A percentile compares a stretch with the other conserved stretches of the same genome.
These are phyloP conservation scores for Aspergillus viridinutans DNA, from an alignment of 2,329 filamentous ascomycete genomes.

Conservation along the genomic window DNA sequence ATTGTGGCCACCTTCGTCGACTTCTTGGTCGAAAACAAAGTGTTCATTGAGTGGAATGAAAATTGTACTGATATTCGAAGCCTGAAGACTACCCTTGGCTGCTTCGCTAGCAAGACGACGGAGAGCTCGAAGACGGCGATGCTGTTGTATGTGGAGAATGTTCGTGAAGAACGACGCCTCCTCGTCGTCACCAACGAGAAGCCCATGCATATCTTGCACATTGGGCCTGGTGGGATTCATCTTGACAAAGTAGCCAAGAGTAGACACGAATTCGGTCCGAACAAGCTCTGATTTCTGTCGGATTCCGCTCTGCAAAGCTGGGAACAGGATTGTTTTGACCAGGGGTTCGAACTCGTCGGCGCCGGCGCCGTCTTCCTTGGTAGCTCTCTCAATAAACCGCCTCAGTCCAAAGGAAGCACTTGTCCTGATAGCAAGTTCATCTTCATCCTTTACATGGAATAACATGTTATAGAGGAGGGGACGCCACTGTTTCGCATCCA, in stretches of 20 bases:
- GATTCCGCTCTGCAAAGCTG: conserved; percentile 70
- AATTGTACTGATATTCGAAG: conserved; percentile 76
- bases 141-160: conserved; percentile 81
- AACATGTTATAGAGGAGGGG: conserved; percentile 86
- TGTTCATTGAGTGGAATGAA: conserved; percentile 91
- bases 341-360: conserved; percentile 53
- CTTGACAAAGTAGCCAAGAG: conserved; percentile 74
- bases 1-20: conserved; percentile 74
- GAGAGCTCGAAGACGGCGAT: conserved; percentile 78
- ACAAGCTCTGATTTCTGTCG: conserved; percentile 78
- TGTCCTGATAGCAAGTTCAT: conserved; percentile 79
- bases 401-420: conserved; percentile 80
- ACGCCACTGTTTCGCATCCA: conserved; percentile 74
- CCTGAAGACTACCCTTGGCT: conserved; percentile 59
- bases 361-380: conserved; percentile 39
- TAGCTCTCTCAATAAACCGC: conserved; percentile 66
- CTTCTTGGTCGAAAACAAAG: conserved; percentile 79
- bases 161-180: conserved; percentile 89
- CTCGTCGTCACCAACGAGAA: conserved; percentile 69
- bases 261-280: conserved; percentile 72
- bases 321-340: conserved; percentile 63
- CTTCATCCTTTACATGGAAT: conserved; percentile 78
- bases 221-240: conserved; percentile 65
- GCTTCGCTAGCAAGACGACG: conserved; percentile 70
- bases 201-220: conserved; percentile 67